Evolutionary conservation across 2,329 filamentous ascomycete genomes (phyloP).

Genomic region (Coniella lustricola): DNA sequence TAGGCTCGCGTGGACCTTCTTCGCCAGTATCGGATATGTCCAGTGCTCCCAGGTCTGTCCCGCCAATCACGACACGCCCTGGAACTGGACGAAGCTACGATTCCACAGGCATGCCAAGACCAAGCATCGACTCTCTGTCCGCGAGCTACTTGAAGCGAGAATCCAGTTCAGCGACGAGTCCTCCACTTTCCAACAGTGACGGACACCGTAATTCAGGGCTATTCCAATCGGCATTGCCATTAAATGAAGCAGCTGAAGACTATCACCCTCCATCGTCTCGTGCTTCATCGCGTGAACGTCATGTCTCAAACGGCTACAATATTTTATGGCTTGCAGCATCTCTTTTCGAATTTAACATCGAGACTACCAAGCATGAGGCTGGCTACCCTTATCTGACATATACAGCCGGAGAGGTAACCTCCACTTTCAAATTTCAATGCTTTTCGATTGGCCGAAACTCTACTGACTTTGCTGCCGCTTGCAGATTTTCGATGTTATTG

Average conservation of each 20-base stretch:
- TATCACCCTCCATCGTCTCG: conserved; percentile 44
- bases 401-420: conserved; percentile 72
- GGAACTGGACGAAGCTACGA: conserved; percentile 56
- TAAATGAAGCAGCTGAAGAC: conserved; percentile 58
- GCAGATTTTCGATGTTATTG: conserved; percentile 83
- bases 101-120: conserved; percentile 41
- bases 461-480: not conserved
- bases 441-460: too few relatives aligned
- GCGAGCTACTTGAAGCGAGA: conserved; percentile 31
- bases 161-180: conserved; percentile 49
- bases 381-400: conserved; percentile 96
- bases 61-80: conserved; percentile 42
- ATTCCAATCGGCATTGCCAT: conserved; percentile 81
- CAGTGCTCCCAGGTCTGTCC: conserved; percentile 40
- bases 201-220: conserved; percentile 62
- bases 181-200: conserved; percentile 38
- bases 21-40: conserved; percentile 49
- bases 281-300: conserved; percentile 53
- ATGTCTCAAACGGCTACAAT: conserved; percentile 51
- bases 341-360: conserved; percentile 95
- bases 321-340: conserved; percentile 88
- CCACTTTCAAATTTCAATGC: not conserved
- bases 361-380: conserved; percentile 82
- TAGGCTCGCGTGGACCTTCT: conserved; percentile 47
- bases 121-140: conserved; percentile 42